Conservation (phyloP, 805 yeast genomes). For the Saccharomycopsis babjevae region DNA sequence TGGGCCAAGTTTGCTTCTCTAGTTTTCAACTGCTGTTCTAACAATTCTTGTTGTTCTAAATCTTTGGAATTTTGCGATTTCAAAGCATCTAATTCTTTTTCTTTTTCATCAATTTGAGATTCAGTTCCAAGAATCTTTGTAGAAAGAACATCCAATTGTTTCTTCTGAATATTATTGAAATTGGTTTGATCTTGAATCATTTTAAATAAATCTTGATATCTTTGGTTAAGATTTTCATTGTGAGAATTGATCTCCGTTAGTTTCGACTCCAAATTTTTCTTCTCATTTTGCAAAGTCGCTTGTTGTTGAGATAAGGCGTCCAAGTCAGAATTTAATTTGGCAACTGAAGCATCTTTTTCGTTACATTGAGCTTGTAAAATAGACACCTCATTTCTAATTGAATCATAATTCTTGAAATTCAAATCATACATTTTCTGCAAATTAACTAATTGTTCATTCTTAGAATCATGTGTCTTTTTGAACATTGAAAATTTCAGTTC, state of each 20-base stretch:
- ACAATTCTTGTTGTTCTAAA: slow-evolving; percentile 4
- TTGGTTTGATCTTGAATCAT: slow-evolving; percentile 54
- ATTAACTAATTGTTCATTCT: slow-evolving; percentile 63
- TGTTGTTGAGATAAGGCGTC: slow-evolving; percentile 52
- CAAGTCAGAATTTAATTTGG: background rate
- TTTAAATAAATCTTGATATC: slow-evolving; percentile 41
- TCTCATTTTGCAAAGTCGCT: slow-evolving; percentile 57
- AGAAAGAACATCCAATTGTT: slow-evolving; percentile 60
- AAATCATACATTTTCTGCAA: slow-evolving; percentile 54
- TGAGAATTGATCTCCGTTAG: slow-evolving; percentile 59
- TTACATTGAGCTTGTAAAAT: slow-evolving; percentile 72
- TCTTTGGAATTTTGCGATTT: slow-evolving; percentile 20
- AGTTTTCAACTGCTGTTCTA: background rate
- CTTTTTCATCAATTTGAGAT: slow-evolving; percentile 32
- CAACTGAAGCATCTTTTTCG: slow-evolving; percentile 41
- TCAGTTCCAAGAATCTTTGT: slow-evolving; percentile 36
- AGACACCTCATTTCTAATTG: slow-evolving; percentile 59
- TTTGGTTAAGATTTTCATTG: slow-evolving; percentile 49
- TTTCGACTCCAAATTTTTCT: slow-evolving; percentile 52
- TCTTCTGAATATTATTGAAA: slow-evolving; percentile 51
- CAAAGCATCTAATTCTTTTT: slow-evolving; percentile 30
- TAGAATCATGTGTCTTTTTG: slow-evolving; percentile 65
- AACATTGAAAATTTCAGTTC: slow-evolving; percentile 59
- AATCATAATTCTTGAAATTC: slow-evolving; percentile 57
- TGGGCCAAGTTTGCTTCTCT: background rate